phyloP scores from a whole-genome alignment of 2,329 filamentous ascomycete species.

The Venturia asperata region DNA sequence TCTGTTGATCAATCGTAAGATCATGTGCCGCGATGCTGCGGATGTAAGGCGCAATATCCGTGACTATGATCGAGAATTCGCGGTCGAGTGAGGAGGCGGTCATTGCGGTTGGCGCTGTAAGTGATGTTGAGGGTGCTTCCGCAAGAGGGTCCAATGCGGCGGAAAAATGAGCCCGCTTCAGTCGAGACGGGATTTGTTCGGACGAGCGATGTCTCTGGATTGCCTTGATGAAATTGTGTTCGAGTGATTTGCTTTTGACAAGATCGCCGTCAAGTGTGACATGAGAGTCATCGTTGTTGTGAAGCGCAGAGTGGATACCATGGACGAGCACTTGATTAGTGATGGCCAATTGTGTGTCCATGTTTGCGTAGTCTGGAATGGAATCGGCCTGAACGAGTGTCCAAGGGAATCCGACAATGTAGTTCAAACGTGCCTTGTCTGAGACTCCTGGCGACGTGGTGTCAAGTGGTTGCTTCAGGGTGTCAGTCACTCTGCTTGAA shows the following conservation, averaged over 20 bases:
- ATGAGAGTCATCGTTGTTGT: neutral
- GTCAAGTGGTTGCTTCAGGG: constrained; percentile 17
- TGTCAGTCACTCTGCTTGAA: neutral
- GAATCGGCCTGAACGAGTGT: constrained; percentile 44
- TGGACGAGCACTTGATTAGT: constrained; percentile 26
- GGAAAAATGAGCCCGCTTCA: constrained; percentile 37
- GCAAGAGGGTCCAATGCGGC: constrained; percentile 48
- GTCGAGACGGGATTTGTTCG: constrained; percentile 4
- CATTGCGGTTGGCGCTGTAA: constrained; percentile 40
- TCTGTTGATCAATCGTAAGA: constrained; percentile 59
- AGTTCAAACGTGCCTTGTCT: constrained; percentile 11
- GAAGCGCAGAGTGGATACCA: neutral
- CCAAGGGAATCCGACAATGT: constrained; percentile 8
- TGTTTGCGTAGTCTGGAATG: constrained; percentile 37
- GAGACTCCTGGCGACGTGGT: constrained; percentile 9
- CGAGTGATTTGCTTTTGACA: neutral
- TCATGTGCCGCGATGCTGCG: constrained; percentile 77
- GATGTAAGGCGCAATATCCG: constrained; percentile 86
- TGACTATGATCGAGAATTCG: constrained; percentile 54
- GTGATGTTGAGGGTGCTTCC: constrained; percentile 28
- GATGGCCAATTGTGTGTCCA: constrained; percentile 33
- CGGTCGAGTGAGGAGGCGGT: constrained; percentile 72
- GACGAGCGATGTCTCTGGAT: neutral
- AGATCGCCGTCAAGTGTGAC: neutral
- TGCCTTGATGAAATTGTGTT: neutral